Evolutionary conservation across 2,329 filamentous ascomycete genomes (phyloP), one percentile per base, ranked within the genome.

Genomic region (Diaporthe batatas): DNA sequence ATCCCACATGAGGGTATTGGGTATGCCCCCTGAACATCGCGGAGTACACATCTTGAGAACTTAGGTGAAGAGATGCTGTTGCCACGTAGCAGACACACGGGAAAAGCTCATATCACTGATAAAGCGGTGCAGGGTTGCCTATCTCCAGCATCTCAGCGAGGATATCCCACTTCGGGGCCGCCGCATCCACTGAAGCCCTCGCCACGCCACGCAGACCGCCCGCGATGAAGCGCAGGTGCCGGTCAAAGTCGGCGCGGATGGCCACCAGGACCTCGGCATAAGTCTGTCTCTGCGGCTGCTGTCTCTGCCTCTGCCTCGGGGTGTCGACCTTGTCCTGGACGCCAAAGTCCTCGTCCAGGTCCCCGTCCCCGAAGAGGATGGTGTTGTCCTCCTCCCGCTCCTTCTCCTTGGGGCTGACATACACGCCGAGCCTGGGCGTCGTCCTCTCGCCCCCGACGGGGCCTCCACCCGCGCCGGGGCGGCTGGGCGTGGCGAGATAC

Each of bases 81-180:
- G 21, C 44, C 44, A n/a, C 44, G 21, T 23, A 12, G 16, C 44
- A n/a, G 44, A n/a, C 21, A 49, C 44, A n/a, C 21, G 7, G 0
- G 7, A 21, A 49, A 49, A 49, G 21, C 21, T 49, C 21, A n/a
- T n/a, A 12, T 49, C 21, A 49, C n/a, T 49, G 44, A 49, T n/a
- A 23, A 49, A 49, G 44, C 7, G 44, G 44, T 4, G 8, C 18
- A 49, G 44, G 21, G 23, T 81, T 76, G 54, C 85, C 83, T 78
- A 86, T 86, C 77, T 95, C 92, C 57, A 97, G 81, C 84, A 92
- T 93, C 81, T 97, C 94, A 0, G 93, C 94, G 74, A 98, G 80
- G 73, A 93, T 90, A 81, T 96, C 94, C 93, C 95, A 96, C 79
- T 91, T 90, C 42, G 88, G 79, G 78, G 87, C 82, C 53, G 85